Evolutionary conservation across 805 yeast species (phyloP), one percentile per base, ranked within the genome.

Genomic region (Saturnispora saitoi): DNA sequence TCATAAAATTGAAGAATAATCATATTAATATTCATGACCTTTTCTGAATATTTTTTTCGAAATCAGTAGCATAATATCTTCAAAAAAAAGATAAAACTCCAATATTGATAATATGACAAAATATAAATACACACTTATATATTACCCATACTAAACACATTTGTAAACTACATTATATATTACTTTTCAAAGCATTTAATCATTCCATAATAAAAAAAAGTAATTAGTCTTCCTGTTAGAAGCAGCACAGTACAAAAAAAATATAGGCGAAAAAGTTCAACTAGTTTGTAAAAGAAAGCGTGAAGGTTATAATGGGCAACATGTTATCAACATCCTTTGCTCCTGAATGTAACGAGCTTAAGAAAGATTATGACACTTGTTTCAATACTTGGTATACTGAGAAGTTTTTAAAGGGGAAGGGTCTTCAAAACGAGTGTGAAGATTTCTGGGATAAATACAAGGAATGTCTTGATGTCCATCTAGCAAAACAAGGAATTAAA

Each of bases 381-480:
- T 93, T 93, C 70, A 90, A 89, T 67, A 76, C 77, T 55, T 90
- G 99, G 99, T 93, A 93, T 64, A 81, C 93, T 4, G 97, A 93
- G 57, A 85, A 84, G 65, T 85, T 85, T 56, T 68, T 85, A 42
- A 76, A 76, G 52, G 82, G 81, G 31, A 72, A 76, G 58, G 72
- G 78, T 37, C 68, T 73, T 48, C 75, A 83, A 57, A 91, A 91
- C 63, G 97, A 91, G 66, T 93, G 99, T 67, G 83, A 86, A 47
- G 91, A 83, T 29, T 75, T 86, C 30, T 93, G 97, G 96, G 77
- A 78, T 50, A 82, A 79, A 47, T 93, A 93, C 65, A 86, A 86
- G 57, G 81, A 80, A n/a, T 93, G 99, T 68, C 81, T 93, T 28
- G 83, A 87, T 56, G 77, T 69, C 1, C 78, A 79, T 34, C 69